A percentile compares a stretch with the other conserved stretches of the same genome.
Evolutionary conservation across 2,329 filamentous ascomycete genomes (phyloP).

Genomic region (Cercospora sesami): DNA sequence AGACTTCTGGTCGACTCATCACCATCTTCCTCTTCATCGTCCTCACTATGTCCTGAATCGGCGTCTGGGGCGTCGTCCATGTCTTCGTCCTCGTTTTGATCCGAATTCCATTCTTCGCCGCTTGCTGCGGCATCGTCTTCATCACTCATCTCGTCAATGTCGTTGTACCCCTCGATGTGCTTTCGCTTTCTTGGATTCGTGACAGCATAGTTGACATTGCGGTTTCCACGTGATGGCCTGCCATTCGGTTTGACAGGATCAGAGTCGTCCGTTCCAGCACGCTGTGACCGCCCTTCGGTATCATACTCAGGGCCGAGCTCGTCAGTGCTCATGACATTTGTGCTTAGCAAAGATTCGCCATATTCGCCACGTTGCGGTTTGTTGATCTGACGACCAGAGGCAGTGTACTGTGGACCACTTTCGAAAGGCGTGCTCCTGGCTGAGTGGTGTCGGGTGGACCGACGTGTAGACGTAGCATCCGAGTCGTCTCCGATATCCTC

Average conservation of each 20-base stretch:
- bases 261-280: constrained; percentile 48
- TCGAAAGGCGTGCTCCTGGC: constrained; percentile 71
- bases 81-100: constrained; percentile 64
- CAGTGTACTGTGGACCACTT: constrained; percentile 67
- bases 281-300: constrained; percentile 31
- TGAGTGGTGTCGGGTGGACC: constrained; percentile 61
- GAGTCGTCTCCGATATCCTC: constrained; percentile 77
- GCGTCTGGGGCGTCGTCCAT: constrained; percentile 51
- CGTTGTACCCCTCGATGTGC: constrained; percentile 57
- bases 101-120: constrained; percentile 69
- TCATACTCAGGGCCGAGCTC: constrained; percentile 34
- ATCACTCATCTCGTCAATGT: constrained; percentile 65
- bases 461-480: constrained; percentile 65
- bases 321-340: constrained; percentile 48
- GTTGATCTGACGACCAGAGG: constrained; percentile 82
- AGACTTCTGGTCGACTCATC: constrained; percentile 52
- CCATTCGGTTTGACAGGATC: constrained; percentile 46
- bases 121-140: constrained; percentile 59
- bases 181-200: constrained; percentile 47
- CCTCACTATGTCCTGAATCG: constrained; percentile 50
- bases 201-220: constrained; percentile 31
- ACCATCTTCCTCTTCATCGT: constrained; percentile 38
- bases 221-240: constrained; percentile 39
- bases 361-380: constrained; percentile 65
- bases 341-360: constrained; percentile 60